Evolutionary conservation across 192 early-diverging fungal genomes (phyloP).

Genomic region (Coemansia sp.): DNA sequence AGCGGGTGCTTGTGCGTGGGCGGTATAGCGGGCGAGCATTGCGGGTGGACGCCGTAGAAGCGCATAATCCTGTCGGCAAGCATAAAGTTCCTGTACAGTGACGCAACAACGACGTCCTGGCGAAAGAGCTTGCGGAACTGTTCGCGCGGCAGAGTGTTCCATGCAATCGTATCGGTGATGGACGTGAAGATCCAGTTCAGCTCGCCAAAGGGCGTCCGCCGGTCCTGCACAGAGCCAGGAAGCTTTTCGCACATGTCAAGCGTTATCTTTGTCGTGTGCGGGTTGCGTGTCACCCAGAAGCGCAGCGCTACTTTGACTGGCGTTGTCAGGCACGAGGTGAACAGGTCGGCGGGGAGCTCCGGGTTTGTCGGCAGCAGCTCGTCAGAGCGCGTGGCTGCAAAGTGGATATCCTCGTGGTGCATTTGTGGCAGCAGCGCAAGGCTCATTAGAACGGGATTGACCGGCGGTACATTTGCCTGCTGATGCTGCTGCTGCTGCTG

Average conservation of each 20-base stretch:
- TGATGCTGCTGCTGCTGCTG: constrained; percentile 13
- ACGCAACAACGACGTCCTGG: constrained; percentile 93
- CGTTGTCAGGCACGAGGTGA: constrained; percentile 94
- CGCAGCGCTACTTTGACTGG: constrained; percentile 92
- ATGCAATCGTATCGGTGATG: constrained; percentile 98
- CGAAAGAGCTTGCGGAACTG: constrained; percentile 89
- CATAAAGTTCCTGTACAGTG: constrained; percentile 94
- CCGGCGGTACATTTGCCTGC: neutral
- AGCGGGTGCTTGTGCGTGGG: constrained; percentile 93
- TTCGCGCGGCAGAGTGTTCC: constrained; percentile 88
- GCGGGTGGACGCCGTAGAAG: constrained; percentile 89
- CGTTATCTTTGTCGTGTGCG: constrained; percentile 67
- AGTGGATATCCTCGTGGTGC: constrained; percentile 83
- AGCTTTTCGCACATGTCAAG: constrained; percentile 69
- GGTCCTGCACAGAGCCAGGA: constrained; percentile 86
- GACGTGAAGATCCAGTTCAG: constrained; percentile 99
- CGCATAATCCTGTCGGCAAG: constrained; percentile 96
- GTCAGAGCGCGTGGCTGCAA: constrained; percentile 85
- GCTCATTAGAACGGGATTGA: constrained; percentile 40
- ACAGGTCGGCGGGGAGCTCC: constrained; percentile 94
- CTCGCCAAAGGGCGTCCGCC: constrained; percentile 94
- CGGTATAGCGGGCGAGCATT: constrained; percentile 84
- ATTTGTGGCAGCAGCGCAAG: constrained; percentile 48
- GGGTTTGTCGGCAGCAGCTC: constrained; percentile 93
- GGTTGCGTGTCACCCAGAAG: constrained; percentile 89